These are phyloP conservation scores for Colletotrichum cuscutae DNA, from an alignment of 2,329 filamentous ascomycete genomes.

Conservation along the genomic window DNA sequence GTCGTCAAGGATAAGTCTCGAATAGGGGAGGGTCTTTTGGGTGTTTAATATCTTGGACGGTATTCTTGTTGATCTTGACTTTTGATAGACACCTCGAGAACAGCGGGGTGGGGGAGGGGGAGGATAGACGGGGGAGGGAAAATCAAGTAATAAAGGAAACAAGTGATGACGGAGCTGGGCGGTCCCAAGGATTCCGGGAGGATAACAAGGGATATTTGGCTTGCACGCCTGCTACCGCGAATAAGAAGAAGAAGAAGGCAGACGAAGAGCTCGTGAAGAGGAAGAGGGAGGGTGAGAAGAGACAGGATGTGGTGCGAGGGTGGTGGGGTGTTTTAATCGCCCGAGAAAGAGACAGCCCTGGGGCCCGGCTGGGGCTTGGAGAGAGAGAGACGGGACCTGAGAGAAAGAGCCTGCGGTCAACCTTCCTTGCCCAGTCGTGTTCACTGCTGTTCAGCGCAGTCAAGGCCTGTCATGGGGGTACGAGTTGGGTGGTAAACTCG, in stretches of 20 bases:
- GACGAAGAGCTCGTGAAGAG: slow-evolving; percentile 68
- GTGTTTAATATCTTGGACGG: not conserved
- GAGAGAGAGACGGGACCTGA: not conserved
- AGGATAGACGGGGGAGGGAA: slow-evolving; percentile 39
- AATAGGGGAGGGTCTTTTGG: not conserved
- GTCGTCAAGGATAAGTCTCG: slow-evolving; percentile 28
- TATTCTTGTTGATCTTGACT: slow-evolving; percentile 6
- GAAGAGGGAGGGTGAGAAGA: slow-evolving; percentile 58
- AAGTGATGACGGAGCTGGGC: slow-evolving; percentile 60
- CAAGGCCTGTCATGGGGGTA: not conserved
- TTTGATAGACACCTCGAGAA: slow-evolving; percentile 1
- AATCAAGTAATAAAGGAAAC: slow-evolving; percentile 56
- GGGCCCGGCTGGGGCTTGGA: not conserved
- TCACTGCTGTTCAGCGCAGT: slow-evolving; percentile 2
- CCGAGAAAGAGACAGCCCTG: slow-evolving; percentile 30
- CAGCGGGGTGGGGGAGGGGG: slow-evolving; percentile 37
- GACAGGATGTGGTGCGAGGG: slow-evolving; percentile 54
- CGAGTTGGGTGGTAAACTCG: not conserved
- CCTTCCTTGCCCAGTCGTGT: not conserved
- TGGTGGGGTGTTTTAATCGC: slow-evolving; percentile 59
- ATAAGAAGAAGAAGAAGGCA: slow-evolving; percentile 67
- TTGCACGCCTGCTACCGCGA: slow-evolving; percentile 70
- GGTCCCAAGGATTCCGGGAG: slow-evolving; percentile 55
- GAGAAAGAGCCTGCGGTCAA: not conserved
- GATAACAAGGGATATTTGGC: slow-evolving; percentile 59